Evolutionary conservation across 192 early-diverging fungal genomes (phyloP).

Genomic region (Linnemannia elongata): DNA sequence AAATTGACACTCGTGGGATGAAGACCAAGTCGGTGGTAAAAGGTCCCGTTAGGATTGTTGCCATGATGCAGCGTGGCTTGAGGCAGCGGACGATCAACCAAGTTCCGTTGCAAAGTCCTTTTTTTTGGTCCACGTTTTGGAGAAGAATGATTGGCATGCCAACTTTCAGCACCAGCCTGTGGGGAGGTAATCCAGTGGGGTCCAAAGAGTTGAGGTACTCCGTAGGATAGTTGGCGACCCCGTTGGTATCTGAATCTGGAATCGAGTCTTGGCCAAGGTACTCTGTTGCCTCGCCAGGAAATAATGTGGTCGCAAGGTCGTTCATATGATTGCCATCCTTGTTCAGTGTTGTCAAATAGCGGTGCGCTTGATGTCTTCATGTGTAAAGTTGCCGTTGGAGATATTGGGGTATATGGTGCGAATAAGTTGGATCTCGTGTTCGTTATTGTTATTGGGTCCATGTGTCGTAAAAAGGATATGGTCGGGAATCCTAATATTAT

Average conservation of each 20-base stretch:
- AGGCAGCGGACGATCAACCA: constrained; percentile 30
- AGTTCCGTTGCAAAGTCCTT: constrained; percentile 52
- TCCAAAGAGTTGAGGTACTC: background rate
- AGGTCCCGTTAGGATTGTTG: constrained; percentile 2
- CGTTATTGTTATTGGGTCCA: background rate
- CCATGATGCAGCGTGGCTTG: constrained; percentile 10
- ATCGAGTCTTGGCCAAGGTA: background rate
- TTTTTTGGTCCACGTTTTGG: constrained; percentile 30
- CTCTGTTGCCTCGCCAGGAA: background rate
- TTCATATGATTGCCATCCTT: background rate
- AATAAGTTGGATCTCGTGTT: background rate
- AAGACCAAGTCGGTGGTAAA: background rate
- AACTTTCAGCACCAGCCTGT: constrained; percentile 18
- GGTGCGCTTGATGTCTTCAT: background rate
- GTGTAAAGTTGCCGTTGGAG: background rate
- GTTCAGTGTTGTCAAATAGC: constrained; percentile 3
- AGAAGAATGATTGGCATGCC: constrained; percentile 40
- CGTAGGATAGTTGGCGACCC: background rate
- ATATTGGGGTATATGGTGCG: background rate
- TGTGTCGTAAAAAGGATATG: background rate
- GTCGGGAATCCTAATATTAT: constrained; percentile 13
- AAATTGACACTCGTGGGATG: constrained; percentile 30
- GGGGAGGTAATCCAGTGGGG: constrained; percentile 2
- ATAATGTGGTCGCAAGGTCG: no score
- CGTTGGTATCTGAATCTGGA: background rate